Conservation (phyloP, 1,284 basidiomycete genomes). For the Irpex lacteus region DNA sequence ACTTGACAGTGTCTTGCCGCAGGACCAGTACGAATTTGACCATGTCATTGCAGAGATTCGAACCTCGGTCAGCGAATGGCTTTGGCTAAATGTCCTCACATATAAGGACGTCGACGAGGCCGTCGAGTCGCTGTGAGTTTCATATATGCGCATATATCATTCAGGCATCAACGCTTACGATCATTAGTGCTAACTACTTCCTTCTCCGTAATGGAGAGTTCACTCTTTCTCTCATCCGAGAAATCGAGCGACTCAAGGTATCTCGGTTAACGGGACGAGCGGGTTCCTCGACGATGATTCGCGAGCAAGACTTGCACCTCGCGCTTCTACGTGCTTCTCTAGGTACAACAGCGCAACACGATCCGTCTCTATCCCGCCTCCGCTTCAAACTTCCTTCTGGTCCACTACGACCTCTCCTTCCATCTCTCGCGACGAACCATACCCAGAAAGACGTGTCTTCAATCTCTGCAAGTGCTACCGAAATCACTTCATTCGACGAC, state of each 20-base stretch:
- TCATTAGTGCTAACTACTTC: conserved; percentile 73
- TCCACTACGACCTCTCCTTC: conserved; percentile 69
- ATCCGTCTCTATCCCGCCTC: conserved; percentile 66
- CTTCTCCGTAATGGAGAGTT: conserved; percentile 88
- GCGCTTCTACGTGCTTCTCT: conserved; percentile 80
- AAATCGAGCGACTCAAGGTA: conserved; percentile 77
- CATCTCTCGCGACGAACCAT: conserved; percentile 48
- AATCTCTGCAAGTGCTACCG: conserved; percentile 31
- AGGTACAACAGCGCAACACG: conserved; percentile 82
- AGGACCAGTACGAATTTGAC: conserved; percentile 77
- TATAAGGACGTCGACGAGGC: conserved; percentile 78
- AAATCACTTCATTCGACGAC: conserved; percentile 62
- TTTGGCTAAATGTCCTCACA: conserved; percentile 88
- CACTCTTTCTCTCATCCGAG: conserved; percentile 73
- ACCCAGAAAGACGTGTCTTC: conserved; percentile 29
- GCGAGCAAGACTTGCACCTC: conserved; percentile 83
- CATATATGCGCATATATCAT: not conserved
- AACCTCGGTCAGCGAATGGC: conserved; percentile 81
- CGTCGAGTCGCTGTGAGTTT: conserved; percentile 66
- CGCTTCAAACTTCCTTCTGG: conserved; percentile 76
- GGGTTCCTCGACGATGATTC: conserved; percentile 70
- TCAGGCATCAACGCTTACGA: not conserved
- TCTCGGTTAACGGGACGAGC: conserved; percentile 69
- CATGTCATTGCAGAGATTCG: conserved; percentile 67
- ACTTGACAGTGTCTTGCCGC: conserved; percentile 64